Conservation (phyloP, 805 yeast genomes). For the Kodamaea neixiangensis region DNA sequence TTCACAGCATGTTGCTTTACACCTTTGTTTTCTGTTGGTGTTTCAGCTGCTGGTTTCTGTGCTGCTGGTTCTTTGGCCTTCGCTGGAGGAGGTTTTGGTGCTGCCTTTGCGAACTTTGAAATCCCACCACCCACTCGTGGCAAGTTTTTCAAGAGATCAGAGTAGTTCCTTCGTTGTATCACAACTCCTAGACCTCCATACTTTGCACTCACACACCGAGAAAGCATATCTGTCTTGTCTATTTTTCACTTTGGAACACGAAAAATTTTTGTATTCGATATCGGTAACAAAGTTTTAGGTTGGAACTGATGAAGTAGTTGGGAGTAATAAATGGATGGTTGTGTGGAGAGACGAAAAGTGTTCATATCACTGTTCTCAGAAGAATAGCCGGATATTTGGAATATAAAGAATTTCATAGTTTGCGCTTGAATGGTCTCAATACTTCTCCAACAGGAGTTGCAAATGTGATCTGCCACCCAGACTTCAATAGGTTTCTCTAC, state of each 20-base stretch:
- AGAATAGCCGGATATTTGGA: too few relatives aligned
- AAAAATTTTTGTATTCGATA: conserved; percentile 1
- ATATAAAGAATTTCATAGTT: too few relatives aligned
- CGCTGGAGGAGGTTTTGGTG: background rate
- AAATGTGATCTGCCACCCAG: too few relatives aligned
- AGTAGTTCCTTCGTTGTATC: conserved; percentile 12
- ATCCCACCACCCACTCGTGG: conserved; percentile 28
- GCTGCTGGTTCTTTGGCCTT: background rate
- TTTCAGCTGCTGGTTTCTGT: background rate
- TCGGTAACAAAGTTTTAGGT: background rate
- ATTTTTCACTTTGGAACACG: background rate
- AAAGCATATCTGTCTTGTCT: background rate
- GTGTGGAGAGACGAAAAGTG: too few relatives aligned
- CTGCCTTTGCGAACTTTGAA: conserved; percentile 17
- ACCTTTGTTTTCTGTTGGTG: too few relatives aligned
- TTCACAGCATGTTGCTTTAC: background rate
- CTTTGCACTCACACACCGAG: background rate
- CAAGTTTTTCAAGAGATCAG: conserved; percentile 25
- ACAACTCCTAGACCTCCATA: background rate
- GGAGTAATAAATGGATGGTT: background rate
- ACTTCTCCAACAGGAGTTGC: too few relatives aligned
- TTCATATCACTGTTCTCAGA: too few relatives aligned
- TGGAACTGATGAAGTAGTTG: background rate
- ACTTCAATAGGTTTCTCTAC: too few relatives aligned
- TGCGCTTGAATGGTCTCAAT: too few relatives aligned